A percentile compares a stretch with the other conserved stretches of the same genome.
These are phyloP conservation scores for Anthracocystis setariae DNA, from an alignment of 1,284 basidiomycete genomes.

Conservation along the genomic window DNA sequence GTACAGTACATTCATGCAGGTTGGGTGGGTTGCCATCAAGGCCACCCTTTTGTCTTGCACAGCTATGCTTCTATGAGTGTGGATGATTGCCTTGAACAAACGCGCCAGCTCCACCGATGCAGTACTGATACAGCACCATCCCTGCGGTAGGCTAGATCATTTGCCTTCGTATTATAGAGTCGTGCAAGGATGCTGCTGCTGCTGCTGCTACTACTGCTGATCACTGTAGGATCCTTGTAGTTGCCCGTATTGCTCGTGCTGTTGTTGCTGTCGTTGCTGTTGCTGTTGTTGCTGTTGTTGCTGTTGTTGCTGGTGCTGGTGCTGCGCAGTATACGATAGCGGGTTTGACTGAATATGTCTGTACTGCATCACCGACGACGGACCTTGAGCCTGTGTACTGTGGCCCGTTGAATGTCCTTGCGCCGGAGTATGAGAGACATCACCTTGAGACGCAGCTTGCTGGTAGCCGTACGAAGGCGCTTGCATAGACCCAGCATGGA, in stretches of 20 bases:
- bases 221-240: conserved; percentile 15
- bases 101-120: too few relatives aligned
- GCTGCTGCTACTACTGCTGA: conserved; percentile 3
- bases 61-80: too few relatives aligned
- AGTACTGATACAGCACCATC: too few relatives aligned
- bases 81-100: too few relatives aligned
- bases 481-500: conserved; percentile 9
- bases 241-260: too few relatives aligned
- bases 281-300: conserved; percentile 10
- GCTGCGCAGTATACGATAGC: conserved; percentile 5
- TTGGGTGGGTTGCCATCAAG: too few relatives aligned
- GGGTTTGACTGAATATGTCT: conserved; percentile 10
- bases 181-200: not conserved
- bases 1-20: too few relatives aligned
- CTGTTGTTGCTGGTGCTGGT: conserved; percentile 4
- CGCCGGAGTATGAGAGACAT: not conserved
- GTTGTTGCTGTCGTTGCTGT: conserved; percentile 5
- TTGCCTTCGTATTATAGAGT: too few relatives aligned
- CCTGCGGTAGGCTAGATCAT: too few relatives aligned
- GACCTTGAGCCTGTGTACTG: not conserved
- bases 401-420: not conserved
- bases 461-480: not conserved
- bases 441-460: conserved; percentile 1
- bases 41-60: too few relatives aligned
- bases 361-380: conserved; percentile 6